Evolutionary conservation across 2,329 filamentous ascomycete genomes (phyloP).

Genomic region (Ophiostoma australiae): DNA sequence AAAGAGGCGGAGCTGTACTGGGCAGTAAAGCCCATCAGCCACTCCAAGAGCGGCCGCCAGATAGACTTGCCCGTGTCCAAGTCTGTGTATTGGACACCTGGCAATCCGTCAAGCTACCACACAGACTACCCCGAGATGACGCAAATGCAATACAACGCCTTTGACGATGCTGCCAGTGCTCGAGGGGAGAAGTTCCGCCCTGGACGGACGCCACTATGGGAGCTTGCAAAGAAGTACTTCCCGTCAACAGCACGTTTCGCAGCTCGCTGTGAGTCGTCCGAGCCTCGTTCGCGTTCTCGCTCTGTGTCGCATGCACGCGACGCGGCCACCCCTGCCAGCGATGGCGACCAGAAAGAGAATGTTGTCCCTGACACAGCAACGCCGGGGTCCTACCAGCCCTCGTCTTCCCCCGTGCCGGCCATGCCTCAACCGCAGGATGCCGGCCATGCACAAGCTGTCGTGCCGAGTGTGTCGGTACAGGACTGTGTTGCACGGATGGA

Average conservation of each 20-base stretch:
- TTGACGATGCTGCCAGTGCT: conserved; percentile 47
- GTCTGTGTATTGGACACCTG: conserved; percentile 52
- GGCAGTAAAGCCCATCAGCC: conserved; percentile 46
- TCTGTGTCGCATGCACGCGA: conserved; percentile 16
- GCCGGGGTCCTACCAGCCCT: not conserved
- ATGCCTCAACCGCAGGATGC: conserved; percentile 17
- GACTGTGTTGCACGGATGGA: conserved; percentile 46
- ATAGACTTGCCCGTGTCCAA: conserved; percentile 55
- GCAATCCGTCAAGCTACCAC: conserved; percentile 54
- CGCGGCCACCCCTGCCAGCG: conserved; percentile 15
- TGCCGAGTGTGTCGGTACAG: conserved; percentile 20
- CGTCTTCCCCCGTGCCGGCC: not conserved
- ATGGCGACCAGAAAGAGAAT: conserved; percentile 25
- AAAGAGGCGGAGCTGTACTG: conserved; percentile 46
- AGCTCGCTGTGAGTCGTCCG: conserved; percentile 18
- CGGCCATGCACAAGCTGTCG: conserved; percentile 19
- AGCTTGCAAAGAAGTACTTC: conserved; percentile 55
- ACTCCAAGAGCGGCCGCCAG: conserved; percentile 49
- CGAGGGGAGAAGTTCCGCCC: conserved; percentile 52
- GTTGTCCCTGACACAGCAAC: conserved; percentile 18
- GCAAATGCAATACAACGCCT: conserved; percentile 53
- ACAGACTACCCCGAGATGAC: conserved; percentile 61
- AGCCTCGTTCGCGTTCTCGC: conserved; percentile 17
- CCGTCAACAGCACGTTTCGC: conserved; percentile 37
- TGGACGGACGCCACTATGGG: conserved; percentile 49